These are phyloP conservation scores for Hypoxylon sp. DNA, from an alignment of 2,329 filamentous ascomycete genomes.

Conservation along the genomic window DNA sequence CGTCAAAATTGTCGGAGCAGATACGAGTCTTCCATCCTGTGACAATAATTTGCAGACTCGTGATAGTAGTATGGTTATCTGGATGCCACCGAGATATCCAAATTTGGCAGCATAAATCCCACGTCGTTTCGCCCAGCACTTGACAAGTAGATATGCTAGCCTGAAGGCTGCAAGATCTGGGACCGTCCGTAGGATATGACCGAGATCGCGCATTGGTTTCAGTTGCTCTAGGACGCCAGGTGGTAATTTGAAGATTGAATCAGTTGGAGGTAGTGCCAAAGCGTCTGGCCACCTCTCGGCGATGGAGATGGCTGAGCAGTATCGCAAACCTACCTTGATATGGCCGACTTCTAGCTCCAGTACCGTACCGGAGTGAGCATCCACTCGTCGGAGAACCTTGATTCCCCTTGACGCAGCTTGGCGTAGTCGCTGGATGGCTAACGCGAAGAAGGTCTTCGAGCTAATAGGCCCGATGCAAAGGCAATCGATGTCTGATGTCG, in stretches of 20 bases:
- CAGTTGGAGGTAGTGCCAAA: conserved; percentile 62
- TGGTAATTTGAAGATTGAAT: conserved; percentile 68
- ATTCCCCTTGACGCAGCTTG: conserved; percentile 61
- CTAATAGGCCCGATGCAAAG: conserved; percentile 74
- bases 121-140: conserved; percentile 70
- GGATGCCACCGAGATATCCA: conserved; percentile 74
- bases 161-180: conserved; percentile 71
- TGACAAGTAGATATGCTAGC: conserved; percentile 70
- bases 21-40: conserved; percentile 53
- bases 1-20: conserved; percentile 64
- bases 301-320: conserved; percentile 70
- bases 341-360: conserved; percentile 71
- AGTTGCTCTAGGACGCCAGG: conserved; percentile 70
- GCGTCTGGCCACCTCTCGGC: conserved; percentile 66
- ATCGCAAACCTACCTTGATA: conserved; percentile 74
- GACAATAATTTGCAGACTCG: conserved; percentile 69
- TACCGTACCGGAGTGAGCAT: conserved; percentile 72
- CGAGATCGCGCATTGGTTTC: conserved; percentile 73
- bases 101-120: conserved; percentile 76
- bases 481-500: conserved; percentile 73
- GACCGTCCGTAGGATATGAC: conserved; percentile 70
- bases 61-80: conserved; percentile 72
- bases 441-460: conserved; percentile 70
- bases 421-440: conserved; percentile 68
- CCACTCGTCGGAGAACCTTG: conserved; percentile 68